Evolutionary conservation across 2,329 filamentous ascomycete species (phyloP).

Genomic region (Fusarium begoniae): DNA sequence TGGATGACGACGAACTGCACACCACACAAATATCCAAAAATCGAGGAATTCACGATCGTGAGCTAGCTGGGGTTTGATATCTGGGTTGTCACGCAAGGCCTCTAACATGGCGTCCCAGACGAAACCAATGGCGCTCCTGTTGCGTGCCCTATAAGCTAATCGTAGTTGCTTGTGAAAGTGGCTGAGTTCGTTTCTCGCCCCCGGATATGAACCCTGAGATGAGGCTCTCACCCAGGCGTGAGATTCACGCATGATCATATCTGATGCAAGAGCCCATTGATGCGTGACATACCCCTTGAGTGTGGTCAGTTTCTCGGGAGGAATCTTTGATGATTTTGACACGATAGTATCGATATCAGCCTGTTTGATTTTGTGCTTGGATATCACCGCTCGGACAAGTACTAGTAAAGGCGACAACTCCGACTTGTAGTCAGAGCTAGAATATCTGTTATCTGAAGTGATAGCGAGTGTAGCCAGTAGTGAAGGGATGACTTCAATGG

Average conservation of each 20-base stretch:
- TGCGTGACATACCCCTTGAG: slow-evolving; percentile 41
- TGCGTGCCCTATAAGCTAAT: slow-evolving; percentile 43
- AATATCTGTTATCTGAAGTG: slow-evolving; percentile 41
- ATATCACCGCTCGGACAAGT: slow-evolving; percentile 38
- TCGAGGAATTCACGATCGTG: slow-evolving; percentile 50
- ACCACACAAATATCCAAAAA: slow-evolving; percentile 54
- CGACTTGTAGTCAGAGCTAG: slow-evolving; percentile 9
- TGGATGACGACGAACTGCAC: slow-evolving; percentile 44
- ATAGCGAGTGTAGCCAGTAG: slow-evolving; percentile 48
- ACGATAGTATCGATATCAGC: slow-evolving; percentile 34
- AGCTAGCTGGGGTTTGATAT: slow-evolving; percentile 44
- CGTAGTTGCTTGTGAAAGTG: slow-evolving; percentile 45
- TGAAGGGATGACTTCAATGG: slow-evolving; percentile 42
- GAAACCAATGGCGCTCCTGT: slow-evolving; percentile 42
- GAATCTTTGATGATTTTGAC: slow-evolving; percentile 23
- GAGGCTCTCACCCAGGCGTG: slow-evolving; percentile 34
- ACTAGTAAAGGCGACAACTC: slow-evolving; percentile 45
- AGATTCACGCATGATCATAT: slow-evolving; percentile 38
- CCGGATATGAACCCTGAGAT: background rate
- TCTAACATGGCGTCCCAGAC: slow-evolving; percentile 48
- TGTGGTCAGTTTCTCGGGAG: slow-evolving; percentile 25
- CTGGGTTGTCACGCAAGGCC: slow-evolving; percentile 36
- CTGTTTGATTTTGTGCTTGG: slow-evolving; percentile 22
- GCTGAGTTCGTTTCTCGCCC: background rate
- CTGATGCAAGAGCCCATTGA: slow-evolving; percentile 42